Evolutionary conservation across 371 early-diverging fungal species (phyloP).

Genomic region (Batrachochytrium dendrobatidis): DNA sequence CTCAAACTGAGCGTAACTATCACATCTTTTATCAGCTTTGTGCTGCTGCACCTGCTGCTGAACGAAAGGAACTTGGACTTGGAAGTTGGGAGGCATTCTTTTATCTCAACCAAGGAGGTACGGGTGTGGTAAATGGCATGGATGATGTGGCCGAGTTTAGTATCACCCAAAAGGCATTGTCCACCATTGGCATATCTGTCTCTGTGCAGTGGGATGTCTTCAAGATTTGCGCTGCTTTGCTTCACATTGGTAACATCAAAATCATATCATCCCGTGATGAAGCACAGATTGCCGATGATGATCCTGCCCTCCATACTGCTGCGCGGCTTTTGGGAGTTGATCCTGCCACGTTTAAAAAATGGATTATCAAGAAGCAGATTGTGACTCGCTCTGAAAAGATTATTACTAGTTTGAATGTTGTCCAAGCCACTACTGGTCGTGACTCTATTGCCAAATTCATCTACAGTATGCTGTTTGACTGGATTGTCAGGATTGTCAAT

Average conservation of each 20-base stretch:
- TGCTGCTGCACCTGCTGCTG: conserved; percentile 74
- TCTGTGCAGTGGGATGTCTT: conserved; percentile 81
- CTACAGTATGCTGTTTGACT: conserved; percentile 88
- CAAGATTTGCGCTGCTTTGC: conserved; percentile 76
- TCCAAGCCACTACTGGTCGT: conserved; percentile 72
- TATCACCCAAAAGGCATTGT: conserved; percentile 74
- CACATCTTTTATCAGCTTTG: conserved; percentile 99
- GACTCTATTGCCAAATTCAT: conserved; percentile 93
- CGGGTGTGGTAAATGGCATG: conserved; percentile 73
- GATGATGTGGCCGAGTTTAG: conserved; percentile 89
- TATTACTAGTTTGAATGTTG: conserved; percentile 59
- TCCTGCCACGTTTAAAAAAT: conserved; percentile 68
- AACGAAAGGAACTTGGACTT: conserved; percentile 70
- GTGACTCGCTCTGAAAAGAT: conserved; percentile 76
- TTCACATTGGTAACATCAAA: conserved; percentile 89
- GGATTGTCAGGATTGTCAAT: conserved; percentile 84
- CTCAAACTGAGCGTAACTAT: conserved; percentile 88
- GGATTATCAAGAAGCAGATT: conserved; percentile 85
- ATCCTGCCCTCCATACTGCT: conserved; percentile 58
- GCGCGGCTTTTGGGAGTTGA: conserved; percentile 70
- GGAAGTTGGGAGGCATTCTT: conserved; percentile 67
- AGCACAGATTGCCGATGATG: conserved; percentile 63
- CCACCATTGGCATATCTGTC: conserved; percentile 75
- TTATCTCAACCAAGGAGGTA: conserved; percentile 82
- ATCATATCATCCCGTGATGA: conserved; percentile 63